Percentiles rank a stretch among this genome's conserved stretches.
Conservation (phyloP, 495 filamentous ascomycete genomes). For the Aspergillus bertholletiae region DNA sequence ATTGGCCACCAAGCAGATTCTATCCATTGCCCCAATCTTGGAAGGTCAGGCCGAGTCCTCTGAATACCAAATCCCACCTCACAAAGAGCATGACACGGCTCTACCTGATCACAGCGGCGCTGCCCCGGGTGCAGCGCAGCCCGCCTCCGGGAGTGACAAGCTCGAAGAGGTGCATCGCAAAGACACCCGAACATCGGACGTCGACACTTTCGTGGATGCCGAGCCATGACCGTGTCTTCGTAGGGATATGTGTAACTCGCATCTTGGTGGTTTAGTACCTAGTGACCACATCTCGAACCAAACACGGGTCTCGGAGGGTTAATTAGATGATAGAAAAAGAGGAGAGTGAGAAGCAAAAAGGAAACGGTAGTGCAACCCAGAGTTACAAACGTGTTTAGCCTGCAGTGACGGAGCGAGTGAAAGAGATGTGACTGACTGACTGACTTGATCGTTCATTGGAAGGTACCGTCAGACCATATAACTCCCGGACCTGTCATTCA, state of each 20-base stretch:
- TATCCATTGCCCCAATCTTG: slow-evolving; percentile 81
- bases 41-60: slow-evolving; percentile 57
- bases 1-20: slow-evolving; percentile 77
- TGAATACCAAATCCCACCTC: slow-evolving; percentile 42
- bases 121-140: slow-evolving; percentile 7
- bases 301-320: neutral
- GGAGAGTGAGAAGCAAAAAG: neutral
- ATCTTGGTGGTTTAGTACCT: neutral
- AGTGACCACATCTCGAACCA: neutral
- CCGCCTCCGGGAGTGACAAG: slow-evolving; percentile 4
- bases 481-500: slow-evolving; percentile 18
- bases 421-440: no score
- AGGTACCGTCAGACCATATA: neutral
- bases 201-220: slow-evolving; percentile 59
- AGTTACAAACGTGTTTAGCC: slow-evolving; percentile 19
- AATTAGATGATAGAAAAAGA: neutral
- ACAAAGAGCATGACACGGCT: slow-evolving; percentile 12
- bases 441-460: neutral
- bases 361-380: slow-evolving; percentile 3
- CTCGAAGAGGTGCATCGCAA: slow-evolving; percentile 33
- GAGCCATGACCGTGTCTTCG: slow-evolving; percentile 4
- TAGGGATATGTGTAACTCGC: neutral
- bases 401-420: slow-evolving; percentile 13
- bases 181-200: slow-evolving; percentile 45
- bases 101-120: slow-evolving; percentile 7